These are phyloP conservation scores for Platanus orientalis DNA, from an alignment of 164 flowering plant species.

Conservation along the genomic window DNA sequence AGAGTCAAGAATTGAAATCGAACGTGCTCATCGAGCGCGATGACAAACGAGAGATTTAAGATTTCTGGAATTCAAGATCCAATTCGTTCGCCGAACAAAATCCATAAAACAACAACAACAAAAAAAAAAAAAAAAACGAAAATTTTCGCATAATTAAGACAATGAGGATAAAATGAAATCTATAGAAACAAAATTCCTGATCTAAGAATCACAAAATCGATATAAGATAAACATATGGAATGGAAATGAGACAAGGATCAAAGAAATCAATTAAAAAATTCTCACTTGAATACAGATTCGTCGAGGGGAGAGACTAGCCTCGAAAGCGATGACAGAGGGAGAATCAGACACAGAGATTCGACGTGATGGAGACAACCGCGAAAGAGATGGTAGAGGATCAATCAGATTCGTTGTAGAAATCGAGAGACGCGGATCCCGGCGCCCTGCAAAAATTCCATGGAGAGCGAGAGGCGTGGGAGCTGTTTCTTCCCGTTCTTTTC, in stretches of 20 bases:
- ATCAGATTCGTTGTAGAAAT: constrained; percentile 17
- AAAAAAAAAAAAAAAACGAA: neutral
- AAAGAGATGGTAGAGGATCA: constrained; percentile 2
- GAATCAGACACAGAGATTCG: neutral
- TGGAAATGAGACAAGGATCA: neutral
- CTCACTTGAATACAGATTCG: too few relatives aligned
- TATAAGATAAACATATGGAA: too few relatives aligned
- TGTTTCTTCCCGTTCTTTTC: neutral
- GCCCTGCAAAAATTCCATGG: constrained; percentile 24
- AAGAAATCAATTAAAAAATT: too few relatives aligned
- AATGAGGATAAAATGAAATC: neutral
- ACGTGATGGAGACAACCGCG: constrained; percentile 7
- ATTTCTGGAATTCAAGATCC: neutral
- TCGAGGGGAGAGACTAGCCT: neutral
- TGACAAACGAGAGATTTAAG: neutral
- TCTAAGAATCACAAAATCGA: constrained; percentile 2
- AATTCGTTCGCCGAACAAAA: neutral
- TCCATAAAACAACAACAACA: neutral
- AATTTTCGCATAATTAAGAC: neutral
- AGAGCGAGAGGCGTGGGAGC: constrained; percentile 7
- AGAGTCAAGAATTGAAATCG: too few relatives aligned
- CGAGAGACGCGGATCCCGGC: constrained; percentile 58
- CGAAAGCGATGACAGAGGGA: neutral
- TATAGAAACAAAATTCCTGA: neutral
- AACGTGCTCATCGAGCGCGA: too few relatives aligned